Base-by-base conservation (phyloP, 805 yeast species). In the Debaryomyces hansenii region DNA sequence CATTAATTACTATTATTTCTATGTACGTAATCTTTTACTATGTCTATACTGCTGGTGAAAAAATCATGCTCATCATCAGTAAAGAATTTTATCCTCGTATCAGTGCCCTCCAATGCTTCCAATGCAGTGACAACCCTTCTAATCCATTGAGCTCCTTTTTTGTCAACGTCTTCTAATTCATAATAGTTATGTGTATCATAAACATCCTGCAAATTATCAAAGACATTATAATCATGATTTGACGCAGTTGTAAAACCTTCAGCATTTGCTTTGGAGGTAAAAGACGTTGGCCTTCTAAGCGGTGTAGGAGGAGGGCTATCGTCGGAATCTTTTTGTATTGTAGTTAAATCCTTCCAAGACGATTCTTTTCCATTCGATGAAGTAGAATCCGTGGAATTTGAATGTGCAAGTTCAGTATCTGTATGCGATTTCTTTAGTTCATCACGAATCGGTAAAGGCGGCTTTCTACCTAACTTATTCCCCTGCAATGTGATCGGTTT, bases 401-500 rank as follows among this genome's bases (percentile, higher is more conserved):
- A 20, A 7, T 49, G 47, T 9, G 57, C 58, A 1, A 53, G 51
- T 29, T 31, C 44, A 31, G 52, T 21, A 32, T 42, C 54, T 16
- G 46, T 46, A 15, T 32, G 50, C n/a, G 49, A 20, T 28, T 27
- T 20, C 18, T 39, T 44, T 5, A 41, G 33, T 20, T 42, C 34
- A 31, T 45, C 46, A 27, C 68, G 48, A 28, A 51, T 52, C 2
- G 74, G 74, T n/a, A 67, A 56, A 1, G 75, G 73, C 2, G 74
- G 72, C 18, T 59, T 58, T 33, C 55, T 54, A 14, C 45, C 47
- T 10, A 64, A 29, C 14, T 59, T 57, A 9, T 58, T 60, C 0
- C 77, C 75, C 48, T 63, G 65, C n/a, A 77, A 56, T 2, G 53
- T 43, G 0, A 47, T 53, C 3, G 84, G 84, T 50, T 80, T 80